Percentiles rank a stretch among this genome's conserved stretches.
Conservation (phyloP, 139 green algal genomes). For the Trebouxia sp. region DNA sequence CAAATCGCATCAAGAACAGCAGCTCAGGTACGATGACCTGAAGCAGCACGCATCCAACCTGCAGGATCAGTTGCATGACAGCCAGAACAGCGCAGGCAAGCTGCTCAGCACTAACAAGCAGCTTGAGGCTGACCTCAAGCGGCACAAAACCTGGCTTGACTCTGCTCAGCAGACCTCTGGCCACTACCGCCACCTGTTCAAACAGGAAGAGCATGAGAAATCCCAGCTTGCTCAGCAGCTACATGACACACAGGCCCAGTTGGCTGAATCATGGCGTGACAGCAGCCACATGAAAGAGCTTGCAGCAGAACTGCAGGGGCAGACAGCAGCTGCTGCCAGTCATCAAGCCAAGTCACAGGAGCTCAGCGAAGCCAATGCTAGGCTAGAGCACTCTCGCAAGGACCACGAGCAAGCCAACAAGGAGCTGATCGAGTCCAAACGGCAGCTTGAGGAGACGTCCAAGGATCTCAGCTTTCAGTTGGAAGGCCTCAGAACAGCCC, state of each 20-base stretch:
- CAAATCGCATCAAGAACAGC: neutral
- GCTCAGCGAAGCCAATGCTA: neutral
- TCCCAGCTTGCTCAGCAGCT: constrained; percentile 13
- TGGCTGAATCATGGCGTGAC: constrained; percentile 11
- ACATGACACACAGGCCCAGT: constrained; percentile 7
- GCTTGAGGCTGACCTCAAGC: neutral
- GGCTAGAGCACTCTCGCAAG: neutral
- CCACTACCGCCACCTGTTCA: constrained; percentile 11
- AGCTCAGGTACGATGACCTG: constrained; percentile 6
- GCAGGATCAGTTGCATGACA: neutral
- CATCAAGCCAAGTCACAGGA: neutral
- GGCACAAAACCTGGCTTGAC: constrained; percentile 16
- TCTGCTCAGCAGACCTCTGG: neutral
- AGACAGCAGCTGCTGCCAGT: neutral
- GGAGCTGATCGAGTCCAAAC: neutral
- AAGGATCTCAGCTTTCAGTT: neutral
- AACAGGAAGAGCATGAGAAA: constrained; percentile 18
- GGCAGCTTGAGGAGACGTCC: neutral
- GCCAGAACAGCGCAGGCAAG: neutral
- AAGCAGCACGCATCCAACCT: neutral
- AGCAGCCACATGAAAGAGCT: constrained; percentile 7
- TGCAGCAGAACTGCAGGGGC: neutral
- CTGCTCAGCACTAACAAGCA: neutral
- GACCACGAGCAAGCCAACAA: neutral
- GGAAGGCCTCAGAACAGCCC: neutral